Evolutionary conservation across 768 basidiomycete species (phyloP), one percentile per base, ranked within the genome.

Genomic region (Megacollybia marginata): DNA sequence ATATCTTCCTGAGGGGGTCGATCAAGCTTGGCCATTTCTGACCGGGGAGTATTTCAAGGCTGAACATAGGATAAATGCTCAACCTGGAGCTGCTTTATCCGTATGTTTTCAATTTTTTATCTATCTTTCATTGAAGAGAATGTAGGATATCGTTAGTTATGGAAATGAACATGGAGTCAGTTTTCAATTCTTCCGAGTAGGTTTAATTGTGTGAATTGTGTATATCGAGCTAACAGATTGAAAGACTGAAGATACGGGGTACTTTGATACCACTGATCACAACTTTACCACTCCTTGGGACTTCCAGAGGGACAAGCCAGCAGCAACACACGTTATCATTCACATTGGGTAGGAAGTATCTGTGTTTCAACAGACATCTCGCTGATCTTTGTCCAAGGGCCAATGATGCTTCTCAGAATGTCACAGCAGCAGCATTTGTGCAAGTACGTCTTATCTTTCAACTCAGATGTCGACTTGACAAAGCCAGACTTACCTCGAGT

Each of bases 221-320:
- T 28, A 28, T 28, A 28, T 28, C 23, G 23, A 28, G 23, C 23
- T 19, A 35, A 13, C 13, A 18, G 42, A 28, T 32, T 8, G 42
- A 13, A 46, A 79, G 76, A 80, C 78, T 1, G 78, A 81, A 58
- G 77, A 82, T 54, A 77, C 73, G 2, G 76, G 77, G 1, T 81
- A 68, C 54, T 75, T 67, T 56, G 75, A 74, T 57, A 76, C 72
- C 0, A 63, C 66, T 13, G 75, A 79, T 55, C 79, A 82, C 62
- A 80, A 81, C 58, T 80, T 67, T 61, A 81, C 78, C 4, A 81
- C 79, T 1, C 72, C 75, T 3, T 82, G 79, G 78, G 57, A 80
- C 54, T 80, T 83, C 55, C 51, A 59, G 4, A 64, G 68, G 3
- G 78, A 83, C 52, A 55, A 59, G 3, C 76, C 76, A 9, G 51